Evolutionary conservation across 2,329 filamentous ascomycete genomes (phyloP).

Genomic region (Cercospora sojina): DNA sequence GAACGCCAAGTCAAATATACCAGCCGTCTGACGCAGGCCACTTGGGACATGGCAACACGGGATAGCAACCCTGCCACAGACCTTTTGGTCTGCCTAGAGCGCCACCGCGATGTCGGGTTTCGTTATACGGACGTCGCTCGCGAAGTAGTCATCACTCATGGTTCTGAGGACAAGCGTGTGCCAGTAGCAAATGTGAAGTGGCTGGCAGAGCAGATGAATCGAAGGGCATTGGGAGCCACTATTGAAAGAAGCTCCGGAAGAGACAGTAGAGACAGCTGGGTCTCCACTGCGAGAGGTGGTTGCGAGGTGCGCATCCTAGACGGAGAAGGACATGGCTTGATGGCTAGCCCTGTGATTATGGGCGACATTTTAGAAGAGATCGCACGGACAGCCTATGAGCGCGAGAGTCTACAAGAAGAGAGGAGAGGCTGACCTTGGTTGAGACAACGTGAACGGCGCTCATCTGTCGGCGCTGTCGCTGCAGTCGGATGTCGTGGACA

Average conservation of each 20-base stretch:
- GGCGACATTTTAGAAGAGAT: constrained; percentile 92
- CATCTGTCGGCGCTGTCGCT: not conserved
- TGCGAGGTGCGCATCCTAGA: constrained; percentile 90
- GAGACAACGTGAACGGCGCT: not conserved
- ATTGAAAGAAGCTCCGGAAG: constrained; percentile 5
- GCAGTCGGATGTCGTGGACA: not conserved
- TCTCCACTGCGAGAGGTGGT: constrained; percentile 47
- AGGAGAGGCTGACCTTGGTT: not conserved
- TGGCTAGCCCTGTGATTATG: constrained; percentile 94
- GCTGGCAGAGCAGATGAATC: constrained; percentile 85
- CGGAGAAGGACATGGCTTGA: constrained; percentile 89
- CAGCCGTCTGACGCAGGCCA: constrained; percentile 80
- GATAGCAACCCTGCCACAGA: constrained; percentile 94
- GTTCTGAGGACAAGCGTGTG: constrained; percentile 83
- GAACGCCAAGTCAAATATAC: constrained; percentile 78
- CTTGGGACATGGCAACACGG: constrained; percentile 89
- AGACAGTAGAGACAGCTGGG: constrained; percentile 18
- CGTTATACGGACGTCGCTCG: constrained; percentile 94
- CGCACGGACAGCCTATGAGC: constrained; percentile 51
- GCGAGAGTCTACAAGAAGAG: not conserved
- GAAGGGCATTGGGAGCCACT: constrained; percentile 23
- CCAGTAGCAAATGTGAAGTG: constrained; percentile 93
- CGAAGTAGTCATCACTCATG: constrained; percentile 90
- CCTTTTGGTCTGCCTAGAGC: constrained; percentile 85
- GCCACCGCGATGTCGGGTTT: constrained; percentile 88